These are phyloP conservation scores for Capsicum baccatum DNA, from an alignment of 257 asterid genomes.

Conservation along the genomic window DNA sequence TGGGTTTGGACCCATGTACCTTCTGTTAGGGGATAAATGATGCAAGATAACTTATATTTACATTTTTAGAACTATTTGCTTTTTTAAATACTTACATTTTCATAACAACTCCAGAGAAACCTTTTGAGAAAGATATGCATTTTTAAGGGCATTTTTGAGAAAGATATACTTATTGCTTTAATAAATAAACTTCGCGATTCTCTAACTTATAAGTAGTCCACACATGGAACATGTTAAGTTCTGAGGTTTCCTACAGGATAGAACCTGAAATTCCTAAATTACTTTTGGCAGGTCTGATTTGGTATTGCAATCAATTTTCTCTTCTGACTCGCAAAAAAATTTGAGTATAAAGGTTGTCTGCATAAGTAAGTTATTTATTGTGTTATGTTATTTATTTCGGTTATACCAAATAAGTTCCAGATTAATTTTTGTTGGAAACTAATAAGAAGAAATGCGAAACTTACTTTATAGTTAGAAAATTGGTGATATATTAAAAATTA, in stretches of 20 bases:
- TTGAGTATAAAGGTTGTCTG: conserved; percentile 1
- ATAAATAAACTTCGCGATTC: neutral
- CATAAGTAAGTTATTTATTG: neutral
- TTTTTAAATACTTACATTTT: neutral
- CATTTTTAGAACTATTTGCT: neutral
- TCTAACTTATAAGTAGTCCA: neutral
- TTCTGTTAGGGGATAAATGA: conserved; percentile 17
- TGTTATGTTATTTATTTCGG: conserved; percentile 11
- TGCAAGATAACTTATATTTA: neutral
- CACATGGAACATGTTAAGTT: neutral
- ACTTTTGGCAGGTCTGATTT: conserved; percentile 9
- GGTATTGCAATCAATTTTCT: neutral
- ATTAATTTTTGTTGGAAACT: neutral
- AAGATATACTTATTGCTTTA: neutral
- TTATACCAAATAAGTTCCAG: neutral
- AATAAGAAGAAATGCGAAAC: neutral
- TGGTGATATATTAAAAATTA: neutral
- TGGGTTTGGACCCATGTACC: neutral
- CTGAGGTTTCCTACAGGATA: neutral
- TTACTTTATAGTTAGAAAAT: conserved; percentile 7
- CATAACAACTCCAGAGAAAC: neutral
- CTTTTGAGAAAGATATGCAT: neutral
- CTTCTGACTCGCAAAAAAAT: neutral
- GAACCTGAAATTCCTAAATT: conserved; percentile 7
- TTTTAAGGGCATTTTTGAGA: neutral